phyloP scores from a whole-genome alignment of 2,329 filamentous ascomycete species.

The Curvularia spicifera region DNA sequence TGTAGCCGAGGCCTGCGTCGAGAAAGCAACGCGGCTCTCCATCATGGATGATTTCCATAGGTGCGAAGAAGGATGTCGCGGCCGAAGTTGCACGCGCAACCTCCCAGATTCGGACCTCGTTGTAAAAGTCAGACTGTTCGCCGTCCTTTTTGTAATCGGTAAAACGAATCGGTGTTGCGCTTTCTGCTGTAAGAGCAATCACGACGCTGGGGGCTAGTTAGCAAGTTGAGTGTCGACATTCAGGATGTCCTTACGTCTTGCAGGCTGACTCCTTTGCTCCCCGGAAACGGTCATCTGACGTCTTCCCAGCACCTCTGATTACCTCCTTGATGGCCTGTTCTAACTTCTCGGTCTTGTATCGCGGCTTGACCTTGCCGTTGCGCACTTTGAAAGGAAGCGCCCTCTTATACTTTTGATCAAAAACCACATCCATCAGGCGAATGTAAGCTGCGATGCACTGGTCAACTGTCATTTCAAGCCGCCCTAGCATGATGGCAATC shows the following conservation, averaged over 20 bases:
- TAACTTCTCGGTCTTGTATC: slow-evolving; percentile 20
- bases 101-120: slow-evolving; percentile 40
- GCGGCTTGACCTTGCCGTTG: slow-evolving; percentile 18
- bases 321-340: slow-evolving; percentile 19
- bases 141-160: slow-evolving; percentile 11
- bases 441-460: slow-evolving; percentile 22
- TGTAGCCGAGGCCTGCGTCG: slow-evolving; percentile 49
- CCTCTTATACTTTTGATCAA: slow-evolving; percentile 15
- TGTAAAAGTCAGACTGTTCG: slow-evolving; percentile 17
- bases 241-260: slow-evolving; percentile 9
- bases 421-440: slow-evolving; percentile 15
- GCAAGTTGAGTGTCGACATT: background rate
- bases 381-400: slow-evolving; percentile 7
- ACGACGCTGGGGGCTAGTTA: slow-evolving; percentile 11
- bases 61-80: slow-evolving; percentile 37
- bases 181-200: slow-evolving; percentile 13
- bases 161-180: slow-evolving; percentile 7
- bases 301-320: slow-evolving; percentile 6
- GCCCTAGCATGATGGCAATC: slow-evolving; percentile 27
- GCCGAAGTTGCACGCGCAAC: slow-evolving; percentile 29
- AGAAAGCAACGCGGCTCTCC: slow-evolving; percentile 43
- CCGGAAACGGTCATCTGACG: slow-evolving; percentile 11
- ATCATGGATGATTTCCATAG: slow-evolving; percentile 40
- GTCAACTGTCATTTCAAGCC: slow-evolving; percentile 24
- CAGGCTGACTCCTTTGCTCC: slow-evolving; percentile 11